Percentiles rank a stretch among this genome's conserved stretches.
Evolutionary conservation across 305 asterid species (phyloP).

Genomic region (Nicotiana rustica): DNA sequence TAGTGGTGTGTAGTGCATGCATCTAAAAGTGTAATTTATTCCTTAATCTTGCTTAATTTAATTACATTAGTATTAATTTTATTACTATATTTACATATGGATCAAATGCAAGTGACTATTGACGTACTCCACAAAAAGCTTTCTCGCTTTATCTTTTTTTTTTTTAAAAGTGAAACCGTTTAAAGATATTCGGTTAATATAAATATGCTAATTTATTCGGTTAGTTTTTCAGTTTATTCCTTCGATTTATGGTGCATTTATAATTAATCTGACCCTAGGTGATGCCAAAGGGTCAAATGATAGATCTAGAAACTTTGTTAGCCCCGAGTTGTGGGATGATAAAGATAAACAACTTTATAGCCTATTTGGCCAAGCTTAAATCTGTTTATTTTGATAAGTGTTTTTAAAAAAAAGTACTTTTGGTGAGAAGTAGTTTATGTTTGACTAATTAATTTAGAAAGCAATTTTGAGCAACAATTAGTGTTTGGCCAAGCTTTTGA

Average conservation of each 20-base stretch:
- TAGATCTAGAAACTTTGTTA: background rate
- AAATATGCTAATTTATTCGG: background rate
- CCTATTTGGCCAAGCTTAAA: too few species aligned
- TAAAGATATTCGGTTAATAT: too few species aligned
- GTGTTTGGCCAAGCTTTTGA: too few species aligned
- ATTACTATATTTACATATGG: background rate
- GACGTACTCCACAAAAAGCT: slow-evolving; percentile 1
- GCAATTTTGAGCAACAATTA: too few species aligned
- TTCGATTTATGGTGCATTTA: background rate
- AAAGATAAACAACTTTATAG: too few species aligned
- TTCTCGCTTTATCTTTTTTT: background rate
- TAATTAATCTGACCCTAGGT: background rate
- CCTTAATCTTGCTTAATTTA: background rate
- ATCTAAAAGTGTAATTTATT: background rate
- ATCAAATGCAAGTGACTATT: background rate
- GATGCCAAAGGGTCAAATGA: slow-evolving; percentile 5
- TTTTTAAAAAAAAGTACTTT: too few species aligned
- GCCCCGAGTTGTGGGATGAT: background rate
- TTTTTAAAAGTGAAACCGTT: background rate
- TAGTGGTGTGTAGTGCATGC: background rate
- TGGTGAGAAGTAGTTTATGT: too few species aligned
- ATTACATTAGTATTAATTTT: background rate
- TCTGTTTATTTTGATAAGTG: too few species aligned
- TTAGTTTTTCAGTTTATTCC: background rate
- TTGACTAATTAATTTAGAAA: too few species aligned